Evolutionary conservation across 2,329 filamentous ascomycete genomes (phyloP), one percentile per base, ranked within the genome.

Genomic region (Xylariaceae sp.): DNA sequence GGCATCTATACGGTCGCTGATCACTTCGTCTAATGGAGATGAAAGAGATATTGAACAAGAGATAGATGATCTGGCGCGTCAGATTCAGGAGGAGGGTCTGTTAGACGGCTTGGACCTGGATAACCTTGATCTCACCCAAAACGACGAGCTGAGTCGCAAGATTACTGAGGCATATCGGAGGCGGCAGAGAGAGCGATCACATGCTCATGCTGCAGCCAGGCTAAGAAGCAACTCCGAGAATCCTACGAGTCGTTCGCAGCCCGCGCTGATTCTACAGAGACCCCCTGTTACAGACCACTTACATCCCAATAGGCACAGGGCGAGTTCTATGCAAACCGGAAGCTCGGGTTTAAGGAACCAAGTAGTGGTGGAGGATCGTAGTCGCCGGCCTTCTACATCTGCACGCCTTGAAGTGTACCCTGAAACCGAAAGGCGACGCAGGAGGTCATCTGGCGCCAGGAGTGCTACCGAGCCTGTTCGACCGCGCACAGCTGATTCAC

Each of bases 141-240:
- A 97, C 70, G 92, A 97, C 68, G 90, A 95, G 69, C 84, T 97
- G 13, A 96, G 90, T 64, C 89, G 93, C 69, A 86, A 89, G 60
- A 96, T 97, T 67, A 92, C 92, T 1, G 90, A 95, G 68, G 91
- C 91, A 1, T 96, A 95, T 70, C 80, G 90, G 59, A 82, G 90
- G 62, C 82, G 90, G 35, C 90, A 95, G 69, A 82, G 81, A 49
- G 85, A 87, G 62, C 77, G 83, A 60, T 71, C 78, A n/a, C 78
- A 82, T 10, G 75, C 76, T 44, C 78, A 82, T 10, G 75, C 76
- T 45, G 79, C 82, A 67, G 68, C 76, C 17, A 72, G 73, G 9
- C 75, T 78, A 66, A 78, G 78, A 61, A 79, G 73, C 62, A 75
- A 75, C 66, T 70, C 70, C 64, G 75, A 70, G 63, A 74, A 71